Evolutionary conservation across 2,329 filamentous ascomycete genomes (phyloP).

Genomic region (Monilinia aucupariae): DNA sequence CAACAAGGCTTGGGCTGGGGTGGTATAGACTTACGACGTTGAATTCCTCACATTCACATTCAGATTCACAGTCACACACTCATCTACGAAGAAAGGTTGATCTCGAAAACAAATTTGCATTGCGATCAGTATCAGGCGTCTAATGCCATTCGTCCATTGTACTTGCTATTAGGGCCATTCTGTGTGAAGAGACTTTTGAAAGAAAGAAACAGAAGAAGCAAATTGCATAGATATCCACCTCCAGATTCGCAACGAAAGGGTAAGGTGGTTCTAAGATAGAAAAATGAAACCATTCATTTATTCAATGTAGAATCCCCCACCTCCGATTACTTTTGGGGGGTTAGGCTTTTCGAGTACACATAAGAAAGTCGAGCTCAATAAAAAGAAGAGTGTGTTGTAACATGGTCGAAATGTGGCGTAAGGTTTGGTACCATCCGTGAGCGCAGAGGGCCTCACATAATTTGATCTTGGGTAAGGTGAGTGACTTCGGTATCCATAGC

Average conservation of each 20-base stretch:
- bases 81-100: neutral
- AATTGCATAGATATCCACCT: slow-evolving; percentile 9
- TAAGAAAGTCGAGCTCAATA: slow-evolving; percentile 10
- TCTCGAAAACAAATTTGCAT: slow-evolving; percentile 14
- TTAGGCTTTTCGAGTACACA: slow-evolving; percentile 12
- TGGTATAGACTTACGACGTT: slow-evolving; percentile 3
- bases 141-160: slow-evolving; percentile 14
- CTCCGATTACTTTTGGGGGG: slow-evolving; percentile 3
- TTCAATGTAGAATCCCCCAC: neutral
- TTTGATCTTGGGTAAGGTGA: slow-evolving; percentile 92
- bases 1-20: neutral
- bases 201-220: slow-evolving; percentile 11
- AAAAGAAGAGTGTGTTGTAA: slow-evolving; percentile 16
- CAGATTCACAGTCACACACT: no score
- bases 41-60: neutral
- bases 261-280: neutral
- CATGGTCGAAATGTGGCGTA: neutral
- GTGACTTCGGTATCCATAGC: slow-evolving; percentile 79
- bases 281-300: neutral
- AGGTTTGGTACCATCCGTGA: neutral
- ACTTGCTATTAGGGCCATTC: slow-evolving; percentile 13
- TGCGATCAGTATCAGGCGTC: slow-evolving; percentile 14
- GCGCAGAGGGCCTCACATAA: slow-evolving; percentile 60
- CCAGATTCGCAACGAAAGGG: slow-evolving; percentile 10
- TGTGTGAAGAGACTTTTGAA: slow-evolving; percentile 19